phyloP scores from a whole-genome alignment of 495 filamentous ascomycete genomes.

The Aspergillus wentii region DNA sequence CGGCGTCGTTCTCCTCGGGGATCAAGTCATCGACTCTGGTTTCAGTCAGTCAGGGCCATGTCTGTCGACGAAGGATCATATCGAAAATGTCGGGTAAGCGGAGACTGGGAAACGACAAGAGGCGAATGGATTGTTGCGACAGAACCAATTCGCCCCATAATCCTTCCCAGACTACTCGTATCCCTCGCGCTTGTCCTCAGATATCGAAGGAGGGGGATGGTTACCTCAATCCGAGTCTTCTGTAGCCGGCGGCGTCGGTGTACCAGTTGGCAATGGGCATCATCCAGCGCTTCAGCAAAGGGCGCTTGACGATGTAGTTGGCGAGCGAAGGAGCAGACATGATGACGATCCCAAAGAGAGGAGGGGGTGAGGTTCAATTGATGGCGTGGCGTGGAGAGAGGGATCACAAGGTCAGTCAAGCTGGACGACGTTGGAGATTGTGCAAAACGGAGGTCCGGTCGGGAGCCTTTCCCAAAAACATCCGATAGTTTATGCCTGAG shows the following conservation, averaged over 20 bases:
- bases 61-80: conserved; percentile 2
- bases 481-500: conserved; percentile 20
- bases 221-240: conserved; percentile 88
- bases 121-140: conserved; percentile 1
- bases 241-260: conserved; percentile 79
- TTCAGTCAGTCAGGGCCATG: conserved; percentile 7
- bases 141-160: neutral
- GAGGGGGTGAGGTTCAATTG: conserved; percentile 21
- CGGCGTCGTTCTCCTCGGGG: conserved; percentile 78
- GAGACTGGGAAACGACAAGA: conserved; percentile 9
- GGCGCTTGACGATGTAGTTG: conserved; percentile 69
- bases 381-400: conserved; percentile 18
- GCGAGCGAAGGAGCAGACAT: conserved; percentile 74
- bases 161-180: neutral
- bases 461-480: conserved; percentile 27
- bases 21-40: conserved; percentile 87
- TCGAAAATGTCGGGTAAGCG: conserved; percentile 17
- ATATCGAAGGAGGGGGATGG: conserved; percentile 11
- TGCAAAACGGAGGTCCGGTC: conserved; percentile 42
- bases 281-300: conserved; percentile 76
- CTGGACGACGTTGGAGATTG: conserved; percentile 43
- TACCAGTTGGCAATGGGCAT: conserved; percentile 81
- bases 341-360: conserved; percentile 31
- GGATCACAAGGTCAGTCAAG: conserved; percentile 29
- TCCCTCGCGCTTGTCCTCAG: conserved; percentile 2